Evolutionary conservation across 2,329 filamentous ascomycete genomes (phyloP).

Genomic region (Botrytis byssoidea): DNA sequence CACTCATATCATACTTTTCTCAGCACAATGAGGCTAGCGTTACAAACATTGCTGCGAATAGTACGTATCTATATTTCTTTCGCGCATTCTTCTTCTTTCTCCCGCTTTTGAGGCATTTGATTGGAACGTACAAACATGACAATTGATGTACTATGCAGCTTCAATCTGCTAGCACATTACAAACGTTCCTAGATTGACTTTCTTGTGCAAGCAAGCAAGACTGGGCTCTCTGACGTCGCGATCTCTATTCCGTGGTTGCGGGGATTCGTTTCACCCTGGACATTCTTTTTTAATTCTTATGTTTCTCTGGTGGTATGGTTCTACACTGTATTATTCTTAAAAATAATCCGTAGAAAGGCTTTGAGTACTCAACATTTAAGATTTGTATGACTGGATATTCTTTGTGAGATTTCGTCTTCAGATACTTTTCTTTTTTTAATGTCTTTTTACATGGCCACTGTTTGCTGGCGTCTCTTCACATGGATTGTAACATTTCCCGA

Average conservation of each 20-base stretch:
- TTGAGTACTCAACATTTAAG: neutral
- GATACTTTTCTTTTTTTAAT: neutral
- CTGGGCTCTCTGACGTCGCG: conserved; percentile 62
- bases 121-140: conserved; percentile 18
- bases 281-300: neutral
- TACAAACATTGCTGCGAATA: neutral
- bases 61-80: neutral
- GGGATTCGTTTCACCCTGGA: conserved; percentile 61
- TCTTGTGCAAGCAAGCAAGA: conserved; percentile 20
- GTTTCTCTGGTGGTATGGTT: neutral
- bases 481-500: neutral
- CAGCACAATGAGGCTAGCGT: neutral
- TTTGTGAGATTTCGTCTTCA: neutral
- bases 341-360: neutral
- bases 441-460: neutral
- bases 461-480: neutral
- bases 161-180: conserved; percentile 47
- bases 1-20: neutral
- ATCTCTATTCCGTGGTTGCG: conserved; percentile 47
- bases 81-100: neutral
- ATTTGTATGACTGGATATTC: neutral
- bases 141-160: conserved; percentile 46
- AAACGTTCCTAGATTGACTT: conserved; percentile 54
- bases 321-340: neutral
- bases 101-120: neutral